Evolutionary conservation across 2,329 filamentous ascomycete genomes (phyloP), one percentile per base, ranked within the genome.

Genomic region (Herpotrichia juniperi): DNA sequence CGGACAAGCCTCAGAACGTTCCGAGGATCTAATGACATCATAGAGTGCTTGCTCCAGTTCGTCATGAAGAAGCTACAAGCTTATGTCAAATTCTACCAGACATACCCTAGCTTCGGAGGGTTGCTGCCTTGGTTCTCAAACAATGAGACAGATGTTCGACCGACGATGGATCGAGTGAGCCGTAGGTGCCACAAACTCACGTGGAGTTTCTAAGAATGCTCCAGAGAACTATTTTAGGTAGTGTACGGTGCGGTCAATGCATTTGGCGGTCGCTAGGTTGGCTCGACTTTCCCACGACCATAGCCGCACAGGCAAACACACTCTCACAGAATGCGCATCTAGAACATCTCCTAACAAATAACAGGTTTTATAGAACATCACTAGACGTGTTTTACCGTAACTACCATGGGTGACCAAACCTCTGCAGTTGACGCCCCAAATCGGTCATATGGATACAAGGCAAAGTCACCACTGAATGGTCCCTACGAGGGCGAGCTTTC

Each of bases 1-100:
- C 75, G 0, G 48, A 68, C 6, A 49, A 73, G 14, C 67, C 69
- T 4, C 48, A 62, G 6, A 53, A 59, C 2, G 76, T 75, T 0
- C 64, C 72, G 1, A 51, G 45, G 0, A 58, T 77, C 68, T 1
- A 61, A 66, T 11, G 70, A 69, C 21, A 50, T 50, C 21, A 19
- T 45, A 24, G 6, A 43, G n/a, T n/a, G n/a, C n/a, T n/a, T n/a
- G n/a, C n/a, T n/a, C n/a, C n/a, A n/a, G n/a, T n/a, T n/a, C n/a
- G n/a, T n/a, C n/a, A n/a, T n/a, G 19, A 48, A 17, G 19, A 53
- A 31, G 30, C 32, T 53, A 10, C 6, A 45, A 21, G 25, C 50
- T 4, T 48, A 45, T 32, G 16, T 53, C 25, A 22, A 40, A 26
- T 53, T 48, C 32, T 44, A 48, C 16, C 9, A 45, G 24, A 53